Evolutionary conservation across 371 early-diverging fungal species (phyloP).

Genomic region (Mortierella sp.): DNA sequence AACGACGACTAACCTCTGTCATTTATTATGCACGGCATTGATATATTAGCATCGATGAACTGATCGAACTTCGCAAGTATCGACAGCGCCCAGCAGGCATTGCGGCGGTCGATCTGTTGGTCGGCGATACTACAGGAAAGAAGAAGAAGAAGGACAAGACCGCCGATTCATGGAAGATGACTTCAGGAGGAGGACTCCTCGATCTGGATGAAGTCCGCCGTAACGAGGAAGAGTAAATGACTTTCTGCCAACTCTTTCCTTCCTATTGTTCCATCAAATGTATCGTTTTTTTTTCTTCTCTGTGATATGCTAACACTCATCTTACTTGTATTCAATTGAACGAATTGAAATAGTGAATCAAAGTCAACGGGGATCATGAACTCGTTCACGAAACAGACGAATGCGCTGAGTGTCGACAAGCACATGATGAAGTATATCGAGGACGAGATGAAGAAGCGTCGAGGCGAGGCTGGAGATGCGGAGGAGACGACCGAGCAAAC

Average conservation of each 20-base stretch:
- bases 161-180: conserved; percentile 70
- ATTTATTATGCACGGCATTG: not conserved
- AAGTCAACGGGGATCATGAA: conserved; percentile 67
- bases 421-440: conserved; percentile 93
- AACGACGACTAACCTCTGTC: not conserved
- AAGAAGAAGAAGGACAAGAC: conserved; percentile 63
- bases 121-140: conserved; percentile 64
- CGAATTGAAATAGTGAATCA: conserved; percentile 21
- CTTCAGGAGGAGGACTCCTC: conserved; percentile 64
- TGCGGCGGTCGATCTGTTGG: conserved; percentile 66
- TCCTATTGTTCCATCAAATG: too few species aligned
- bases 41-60: conserved; percentile 63
- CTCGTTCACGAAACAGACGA: conserved; percentile 87
- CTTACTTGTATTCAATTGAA: too few species aligned
- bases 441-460: conserved; percentile 74
- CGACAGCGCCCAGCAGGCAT: conserved; percentile 74
- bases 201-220: conserved; percentile 61
- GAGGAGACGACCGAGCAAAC: conserved; percentile 56
- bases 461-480: conserved; percentile 57
- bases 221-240: conserved; percentile 38
- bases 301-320: not conserved
- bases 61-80: conserved; percentile 74
- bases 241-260: too few species aligned
- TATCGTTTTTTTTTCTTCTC: not conserved
- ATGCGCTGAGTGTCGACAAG: conserved; percentile 87